phyloP scores from a whole-genome alignment of 1,284 basidiomycete species.

The Coniferiporia weirii region DNA sequence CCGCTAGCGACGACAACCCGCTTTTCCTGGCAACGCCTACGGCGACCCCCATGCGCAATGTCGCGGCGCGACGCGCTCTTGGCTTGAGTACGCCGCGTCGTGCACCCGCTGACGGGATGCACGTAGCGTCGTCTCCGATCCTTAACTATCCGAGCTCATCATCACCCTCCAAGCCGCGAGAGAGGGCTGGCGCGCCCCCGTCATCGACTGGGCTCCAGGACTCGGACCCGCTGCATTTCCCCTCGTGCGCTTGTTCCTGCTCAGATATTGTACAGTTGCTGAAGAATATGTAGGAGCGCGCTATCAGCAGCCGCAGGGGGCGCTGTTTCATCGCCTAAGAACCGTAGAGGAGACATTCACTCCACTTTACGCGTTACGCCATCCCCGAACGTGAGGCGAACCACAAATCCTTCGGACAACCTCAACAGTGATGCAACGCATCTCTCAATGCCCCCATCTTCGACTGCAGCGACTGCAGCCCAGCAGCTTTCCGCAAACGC shows the following conservation, averaged over 20 bases:
- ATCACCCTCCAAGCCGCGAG: conserved; percentile 43
- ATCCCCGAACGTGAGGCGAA: conserved; percentile 35
- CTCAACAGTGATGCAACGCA: conserved; percentile 52
- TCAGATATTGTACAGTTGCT: conserved; percentile 4
- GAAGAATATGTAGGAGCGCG: conserved; percentile 22
- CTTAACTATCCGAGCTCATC: conserved; percentile 73
- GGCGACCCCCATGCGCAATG: conserved; percentile 42
- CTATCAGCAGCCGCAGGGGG: conserved; percentile 25
- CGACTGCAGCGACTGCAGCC: conserved; percentile 57
- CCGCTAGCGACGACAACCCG: conserved; percentile 28
- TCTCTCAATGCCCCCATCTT: conserved; percentile 59
- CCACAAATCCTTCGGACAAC: conserved; percentile 31
- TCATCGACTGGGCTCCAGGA: conserved; percentile 34
- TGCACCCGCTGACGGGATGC: conserved; percentile 49
- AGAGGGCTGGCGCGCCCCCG: conserved; percentile 27
- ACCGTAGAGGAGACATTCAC: conserved; percentile 80
- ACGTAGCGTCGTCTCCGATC: conserved; percentile 58
- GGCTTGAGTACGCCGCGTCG: conserved; percentile 54
- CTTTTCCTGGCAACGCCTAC: conserved; percentile 61
- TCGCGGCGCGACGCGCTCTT: conserved; percentile 56
- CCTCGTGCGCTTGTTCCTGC: conserved; percentile 38
- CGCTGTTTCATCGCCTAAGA: conserved; percentile 55
- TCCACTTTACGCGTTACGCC: conserved; percentile 68
- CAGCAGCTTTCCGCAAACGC: conserved; percentile 34
- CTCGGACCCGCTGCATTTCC: conserved; percentile 61